A percentile compares a stretch with the other conserved stretches of the same genome.
phyloP scores from a whole-genome alignment of 2,329 filamentous ascomycete species.

The Botrytis squamosa region DNA sequence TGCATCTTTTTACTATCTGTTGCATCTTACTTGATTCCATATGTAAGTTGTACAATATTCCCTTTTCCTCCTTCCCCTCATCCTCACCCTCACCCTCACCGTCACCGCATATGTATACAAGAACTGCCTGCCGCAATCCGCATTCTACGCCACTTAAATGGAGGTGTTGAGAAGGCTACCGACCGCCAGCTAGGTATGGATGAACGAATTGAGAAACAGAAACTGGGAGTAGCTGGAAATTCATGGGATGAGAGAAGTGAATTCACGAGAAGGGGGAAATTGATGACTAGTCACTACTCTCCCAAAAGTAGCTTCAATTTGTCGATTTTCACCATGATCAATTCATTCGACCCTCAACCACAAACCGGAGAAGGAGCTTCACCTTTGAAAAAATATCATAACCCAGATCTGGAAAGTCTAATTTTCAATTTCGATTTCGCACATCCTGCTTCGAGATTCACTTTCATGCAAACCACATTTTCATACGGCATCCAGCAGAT shows the following conservation, averaged over 20 bases:
- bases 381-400: neutral
- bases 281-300: neutral
- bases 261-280: neutral
- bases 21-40: neutral
- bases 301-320: neutral
- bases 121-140: slow-evolving; percentile 18
- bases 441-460: slow-evolving; percentile 4
- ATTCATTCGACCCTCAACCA: neutral
- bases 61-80: neutral
- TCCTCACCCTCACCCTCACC: neutral
- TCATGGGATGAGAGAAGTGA: neutral
- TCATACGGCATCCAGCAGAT: neutral
- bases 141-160: neutral
- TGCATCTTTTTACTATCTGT: neutral
- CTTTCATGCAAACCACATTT: neutral
- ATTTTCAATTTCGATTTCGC: neutral
- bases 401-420: neutral
- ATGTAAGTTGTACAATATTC: slow-evolving; percentile 17
- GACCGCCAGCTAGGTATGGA: neutral
- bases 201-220: neutral
- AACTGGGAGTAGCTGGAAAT: neutral
- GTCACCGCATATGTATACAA: slow-evolving; percentile 7
- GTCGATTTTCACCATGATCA: neutral
- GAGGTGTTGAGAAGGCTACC: neutral
- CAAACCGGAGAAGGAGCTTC: neutral